Evolutionary conservation across 1,284 basidiomycete species (phyloP).

Genomic region (Somion occarium): DNA sequence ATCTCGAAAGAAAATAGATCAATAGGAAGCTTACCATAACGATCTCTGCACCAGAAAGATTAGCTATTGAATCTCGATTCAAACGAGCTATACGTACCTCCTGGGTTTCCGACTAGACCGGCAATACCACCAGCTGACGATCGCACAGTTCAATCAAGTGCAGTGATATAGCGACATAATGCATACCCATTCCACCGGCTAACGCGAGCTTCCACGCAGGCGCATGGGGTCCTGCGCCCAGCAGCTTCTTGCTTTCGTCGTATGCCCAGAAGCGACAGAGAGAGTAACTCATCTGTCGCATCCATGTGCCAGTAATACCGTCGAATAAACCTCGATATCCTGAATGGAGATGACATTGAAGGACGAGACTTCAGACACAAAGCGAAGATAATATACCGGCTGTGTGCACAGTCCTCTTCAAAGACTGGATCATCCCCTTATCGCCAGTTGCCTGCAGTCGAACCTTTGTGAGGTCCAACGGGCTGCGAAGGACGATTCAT

Average conservation of each 20-base stretch:
- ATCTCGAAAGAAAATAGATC: background rate
- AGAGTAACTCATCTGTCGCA: conserved; percentile 92
- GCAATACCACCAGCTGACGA: conserved; percentile 72
- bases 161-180: conserved; percentile 10
- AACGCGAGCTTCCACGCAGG: conserved; percentile 79
- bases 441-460: conserved; percentile 84
- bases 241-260: conserved; percentile 81
- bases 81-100: conserved; percentile 41
- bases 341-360: conserved; percentile 14
- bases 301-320: conserved; percentile 84
- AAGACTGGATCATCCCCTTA: conserved; percentile 78
- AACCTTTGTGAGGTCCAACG: conserved; percentile 86
- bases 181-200: conserved; percentile 79
- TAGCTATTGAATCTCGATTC: background rate
- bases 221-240: conserved; percentile 63
- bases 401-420: conserved; percentile 72
- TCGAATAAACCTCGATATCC: conserved; percentile 78
- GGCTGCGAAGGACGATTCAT: conserved; percentile 32
- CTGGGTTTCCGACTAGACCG: conserved; percentile 85
- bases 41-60: conserved; percentile 51
- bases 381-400: conserved; percentile 40
- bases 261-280: conserved; percentile 92
- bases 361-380: background rate
- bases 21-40: conserved; percentile 57
- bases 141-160: background rate